Conservation (phyloP, 1,284 basidiomycete genomes). For the Pisolithus thermaeus region DNA sequence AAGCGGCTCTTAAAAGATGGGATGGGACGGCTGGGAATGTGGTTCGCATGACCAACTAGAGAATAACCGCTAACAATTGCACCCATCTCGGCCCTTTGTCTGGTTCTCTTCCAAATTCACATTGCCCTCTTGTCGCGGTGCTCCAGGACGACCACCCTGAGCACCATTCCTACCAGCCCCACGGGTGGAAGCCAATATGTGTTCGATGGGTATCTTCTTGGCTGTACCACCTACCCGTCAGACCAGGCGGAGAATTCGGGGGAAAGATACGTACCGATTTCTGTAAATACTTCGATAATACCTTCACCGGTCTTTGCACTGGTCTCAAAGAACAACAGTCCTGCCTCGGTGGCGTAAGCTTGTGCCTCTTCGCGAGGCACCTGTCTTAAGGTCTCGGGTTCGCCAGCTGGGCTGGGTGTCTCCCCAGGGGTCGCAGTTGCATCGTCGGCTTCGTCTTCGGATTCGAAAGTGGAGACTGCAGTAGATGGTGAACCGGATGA, state of each 20-base stretch:
- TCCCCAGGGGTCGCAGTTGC: slow-evolving; percentile 82
- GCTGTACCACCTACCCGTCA: slow-evolving; percentile 41
- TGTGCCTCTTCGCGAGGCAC: slow-evolving; percentile 92
- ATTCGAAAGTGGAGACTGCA: slow-evolving; percentile 46
- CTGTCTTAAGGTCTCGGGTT: slow-evolving; percentile 73
- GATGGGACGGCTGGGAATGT: slow-evolving; percentile 12
- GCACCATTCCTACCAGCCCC: slow-evolving; percentile 55
- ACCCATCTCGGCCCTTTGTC: slow-evolving; percentile 66
- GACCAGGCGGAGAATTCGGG: neutral
- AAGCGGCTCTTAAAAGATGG: slow-evolving; percentile 13
- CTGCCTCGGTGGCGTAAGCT: slow-evolving; percentile 91
- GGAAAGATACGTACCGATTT: slow-evolving; percentile 72
- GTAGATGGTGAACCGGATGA: slow-evolving; percentile 53
- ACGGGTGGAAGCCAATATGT: slow-evolving; percentile 78
- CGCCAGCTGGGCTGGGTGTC: slow-evolving; percentile 43
- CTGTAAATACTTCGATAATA: slow-evolving; percentile 95
- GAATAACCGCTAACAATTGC: slow-evolving; percentile 56
- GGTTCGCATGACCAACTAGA: slow-evolving; percentile 16
- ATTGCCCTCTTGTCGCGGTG: slow-evolving; percentile 44
- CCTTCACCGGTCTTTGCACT: slow-evolving; percentile 98
- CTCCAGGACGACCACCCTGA: slow-evolving; percentile 47
- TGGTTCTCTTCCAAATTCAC: slow-evolving; percentile 75
- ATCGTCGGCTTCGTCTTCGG: slow-evolving; percentile 81
- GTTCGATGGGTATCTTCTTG: slow-evolving; percentile 95
- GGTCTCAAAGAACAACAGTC: slow-evolving; percentile 95